Evolutionary conservation across 108 stramenopile species (phyloP).

Genomic region (Discostella pseudostelligera): DNA sequence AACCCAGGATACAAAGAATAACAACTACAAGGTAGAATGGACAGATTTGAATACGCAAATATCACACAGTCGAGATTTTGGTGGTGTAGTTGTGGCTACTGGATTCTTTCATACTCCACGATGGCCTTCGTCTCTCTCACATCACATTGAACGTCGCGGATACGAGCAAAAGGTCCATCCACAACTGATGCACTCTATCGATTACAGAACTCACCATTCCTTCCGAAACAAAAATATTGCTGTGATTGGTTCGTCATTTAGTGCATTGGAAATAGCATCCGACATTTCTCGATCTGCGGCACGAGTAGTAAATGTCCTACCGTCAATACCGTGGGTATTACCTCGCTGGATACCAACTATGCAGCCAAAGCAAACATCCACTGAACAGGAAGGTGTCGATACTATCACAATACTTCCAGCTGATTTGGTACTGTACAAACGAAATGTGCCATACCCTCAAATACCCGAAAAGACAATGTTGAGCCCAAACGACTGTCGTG

Average conservation of each 20-base stretch:
- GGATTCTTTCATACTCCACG: conserved; percentile 66
- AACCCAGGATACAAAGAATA: conserved; percentile 5
- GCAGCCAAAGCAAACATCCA: conserved; percentile 24
- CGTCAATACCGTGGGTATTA: conserved; percentile 65
- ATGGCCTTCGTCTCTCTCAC: conserved; percentile 41
- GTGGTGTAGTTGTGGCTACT: conserved; percentile 64
- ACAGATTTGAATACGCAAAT: conserved; percentile 36
- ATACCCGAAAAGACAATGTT: conserved; percentile 31
- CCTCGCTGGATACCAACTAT: conserved; percentile 56
- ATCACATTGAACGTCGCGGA: conserved; percentile 7
- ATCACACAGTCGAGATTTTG: conserved; percentile 50
- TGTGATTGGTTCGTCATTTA: conserved; percentile 62
- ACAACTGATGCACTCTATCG: conserved; percentile 54
- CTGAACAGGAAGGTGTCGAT: not conserved
- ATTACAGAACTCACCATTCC: conserved; percentile 33
- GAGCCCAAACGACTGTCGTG: conserved; percentile 37
- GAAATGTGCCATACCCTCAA: conserved; percentile 40
- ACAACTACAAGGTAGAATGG: conserved; percentile 63
- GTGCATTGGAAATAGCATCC: conserved; percentile 66
- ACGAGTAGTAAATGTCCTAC: conserved; percentile 49
- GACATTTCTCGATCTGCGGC: conserved; percentile 52
- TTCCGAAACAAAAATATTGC: conserved; percentile 53
- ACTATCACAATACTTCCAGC: conserved; percentile 51
- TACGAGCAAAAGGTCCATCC: conserved; percentile 9
- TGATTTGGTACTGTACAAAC: conserved; percentile 61